Percentiles rank a stretch among this genome's conserved stretches.
phyloP scores from a whole-genome alignment of 495 filamentous ascomycete species.

The Friedmanniomyces simplex region DNA sequence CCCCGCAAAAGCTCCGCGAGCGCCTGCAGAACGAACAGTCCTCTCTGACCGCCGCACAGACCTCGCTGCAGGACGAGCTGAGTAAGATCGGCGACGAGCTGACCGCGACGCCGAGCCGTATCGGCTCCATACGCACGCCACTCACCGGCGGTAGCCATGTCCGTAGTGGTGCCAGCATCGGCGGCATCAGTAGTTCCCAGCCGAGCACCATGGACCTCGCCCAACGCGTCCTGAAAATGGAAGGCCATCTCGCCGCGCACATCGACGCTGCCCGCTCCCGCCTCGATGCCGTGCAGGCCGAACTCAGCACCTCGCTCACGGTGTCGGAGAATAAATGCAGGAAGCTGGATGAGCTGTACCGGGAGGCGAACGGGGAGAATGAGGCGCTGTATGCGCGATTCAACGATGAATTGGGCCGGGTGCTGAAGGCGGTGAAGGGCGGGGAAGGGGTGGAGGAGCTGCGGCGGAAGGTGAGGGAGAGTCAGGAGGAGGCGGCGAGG shows the following conservation, averaged over 20 bases:
- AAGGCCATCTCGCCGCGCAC: slow-evolving; percentile 40
- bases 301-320: slow-evolving; percentile 57
- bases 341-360: slow-evolving; percentile 80
- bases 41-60: slow-evolving; percentile 56
- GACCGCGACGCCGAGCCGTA: slow-evolving; percentile 40
- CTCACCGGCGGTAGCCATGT: slow-evolving; percentile 10
- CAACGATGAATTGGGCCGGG: slow-evolving; percentile 78
- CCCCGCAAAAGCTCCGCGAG: slow-evolving; percentile 84
- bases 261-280: slow-evolving; percentile 50
- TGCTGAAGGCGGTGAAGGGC: slow-evolving; percentile 61
- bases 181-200: slow-evolving; percentile 49
- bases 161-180: slow-evolving; percentile 22
- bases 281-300: slow-evolving; percentile 50
- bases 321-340: slow-evolving; percentile 67
- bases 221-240: slow-evolving; percentile 15
- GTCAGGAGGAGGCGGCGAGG: slow-evolving; percentile 22
- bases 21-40: slow-evolving; percentile 73
- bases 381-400: slow-evolving; percentile 89
- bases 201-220: slow-evolving; percentile 30
- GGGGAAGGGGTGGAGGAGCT: slow-evolving; percentile 67
- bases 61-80: slow-evolving; percentile 63
- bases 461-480: slow-evolving; percentile 51
- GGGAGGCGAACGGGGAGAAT: slow-evolving; percentile 82
- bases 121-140: slow-evolving; percentile 12
- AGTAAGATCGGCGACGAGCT: slow-evolving; percentile 77